Evolutionary conservation across 129 eudicot genomes (phyloP), one percentile per base, ranked within the genome.

Genomic region (Flaveria brownii): DNA sequence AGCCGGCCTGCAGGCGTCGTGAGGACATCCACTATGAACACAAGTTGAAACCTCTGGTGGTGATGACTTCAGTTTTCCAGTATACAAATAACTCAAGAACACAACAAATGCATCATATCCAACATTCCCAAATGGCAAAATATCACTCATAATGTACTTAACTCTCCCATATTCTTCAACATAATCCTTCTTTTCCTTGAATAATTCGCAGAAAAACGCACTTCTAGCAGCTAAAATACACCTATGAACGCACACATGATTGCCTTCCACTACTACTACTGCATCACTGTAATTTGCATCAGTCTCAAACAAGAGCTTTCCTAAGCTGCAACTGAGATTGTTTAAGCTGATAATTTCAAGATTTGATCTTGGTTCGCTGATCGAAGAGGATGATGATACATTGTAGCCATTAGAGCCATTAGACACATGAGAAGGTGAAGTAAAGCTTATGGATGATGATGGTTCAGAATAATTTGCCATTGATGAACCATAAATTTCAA

Each of bases 201-300:
- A 92, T 36, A 82, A 75, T 43, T 87, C 74, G 50, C 80, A 42
- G 54, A 92, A 92, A 74, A 85, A 92, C 15, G 36, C 61, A 67
- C 97, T 92, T 75, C 97, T 72, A 43, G 93, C 86, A 20, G 88
- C 89, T 82, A 92, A 80, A 52, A 92, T 87, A 80, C 97, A 92
- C 47, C 97, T 78, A 68, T 92, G 87, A 52, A 92, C 75, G 5
- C 85, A 84, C 10, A 92, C 89, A 70, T 51, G 11, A 49, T 61
- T 79, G 17, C 89, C 91, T 61, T 91, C 91, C 25, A 91, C 91
- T 50, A 82, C 80, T 61, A 88, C 67, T n/a, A 82, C 84, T 0
- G 91, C 94, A 82, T 91, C 97, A 41, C 86, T 88, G 51, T 91
- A 88, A 79, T 76, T 85, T n/a, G 60, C 75, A 66, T 68, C 78